These are phyloP conservation scores for Penicillium daleae DNA, from an alignment of 495 filamentous ascomycete species.

Conservation along the genomic window DNA sequence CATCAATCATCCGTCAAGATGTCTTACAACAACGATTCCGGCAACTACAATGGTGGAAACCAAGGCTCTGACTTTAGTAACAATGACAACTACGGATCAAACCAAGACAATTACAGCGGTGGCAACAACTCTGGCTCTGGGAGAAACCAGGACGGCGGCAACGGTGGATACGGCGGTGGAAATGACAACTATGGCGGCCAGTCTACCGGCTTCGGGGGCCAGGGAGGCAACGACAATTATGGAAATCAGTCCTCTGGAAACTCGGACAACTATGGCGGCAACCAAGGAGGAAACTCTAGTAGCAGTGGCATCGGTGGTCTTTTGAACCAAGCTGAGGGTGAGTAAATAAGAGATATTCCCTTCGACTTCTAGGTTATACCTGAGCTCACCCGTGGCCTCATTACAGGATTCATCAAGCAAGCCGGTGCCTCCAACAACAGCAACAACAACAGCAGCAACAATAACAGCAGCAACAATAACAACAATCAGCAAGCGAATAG, in stretches of 20 bases:
- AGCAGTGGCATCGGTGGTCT: background rate
- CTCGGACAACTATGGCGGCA: background rate
- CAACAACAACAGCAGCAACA: background rate
- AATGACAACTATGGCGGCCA: background rate
- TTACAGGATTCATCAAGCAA: background rate
- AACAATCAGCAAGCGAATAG: background rate
- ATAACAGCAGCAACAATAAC: background rate
- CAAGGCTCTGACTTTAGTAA: background rate
- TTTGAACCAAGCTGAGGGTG: background rate
- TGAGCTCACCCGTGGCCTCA: background rate
- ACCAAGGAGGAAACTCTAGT: background rate
- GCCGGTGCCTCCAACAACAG: background rate
- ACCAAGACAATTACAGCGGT: background rate
- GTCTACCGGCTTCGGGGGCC: background rate
- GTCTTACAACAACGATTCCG: constrained; percentile 5
- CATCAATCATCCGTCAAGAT: background rate
- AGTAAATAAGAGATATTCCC: background rate
- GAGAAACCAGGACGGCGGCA: background rate
- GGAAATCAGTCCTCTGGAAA: background rate
- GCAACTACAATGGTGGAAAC: constrained; percentile 1
- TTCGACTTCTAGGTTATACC: too few relatives aligned
- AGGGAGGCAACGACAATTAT: background rate
- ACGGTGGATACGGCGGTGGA: background rate
- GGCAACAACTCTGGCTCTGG: background rate
- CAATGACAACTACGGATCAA: background rate